These are phyloP conservation scores for Stephanodiscus minutulus DNA, from an alignment of 108 stramenopile species.

Conservation along the genomic window DNA sequence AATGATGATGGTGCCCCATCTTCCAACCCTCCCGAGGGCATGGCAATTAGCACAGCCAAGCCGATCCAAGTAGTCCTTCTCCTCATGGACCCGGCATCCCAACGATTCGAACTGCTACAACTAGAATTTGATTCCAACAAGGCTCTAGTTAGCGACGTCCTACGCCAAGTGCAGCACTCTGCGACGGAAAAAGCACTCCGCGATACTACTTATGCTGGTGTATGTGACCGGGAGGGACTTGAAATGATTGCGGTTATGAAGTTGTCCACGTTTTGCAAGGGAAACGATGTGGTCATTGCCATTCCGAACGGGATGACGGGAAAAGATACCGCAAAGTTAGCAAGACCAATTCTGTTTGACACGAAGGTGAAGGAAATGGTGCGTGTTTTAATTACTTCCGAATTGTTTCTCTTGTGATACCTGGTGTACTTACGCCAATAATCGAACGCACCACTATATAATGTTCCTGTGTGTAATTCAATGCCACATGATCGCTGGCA, in stretches of 20 bases:
- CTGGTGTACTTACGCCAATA: background rate
- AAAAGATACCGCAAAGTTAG: conserved; percentile 54
- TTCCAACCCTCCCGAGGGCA: background rate
- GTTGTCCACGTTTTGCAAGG: conserved; percentile 53
- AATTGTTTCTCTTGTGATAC: background rate
- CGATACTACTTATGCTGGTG: conserved; percentile 50
- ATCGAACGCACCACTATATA: background rate
- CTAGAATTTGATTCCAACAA: conserved; percentile 82
- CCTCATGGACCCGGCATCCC: conserved; percentile 75
- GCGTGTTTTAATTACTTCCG: conserved; percentile 16
- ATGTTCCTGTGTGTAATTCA: background rate
- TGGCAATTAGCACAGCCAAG: conserved; percentile 2
- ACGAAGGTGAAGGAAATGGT: conserved; percentile 75
- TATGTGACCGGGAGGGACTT: conserved; percentile 51
- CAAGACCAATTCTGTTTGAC: conserved; percentile 75
- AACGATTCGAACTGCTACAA: conserved; percentile 83
- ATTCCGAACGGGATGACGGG: conserved; percentile 61
- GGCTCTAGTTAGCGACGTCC: conserved; percentile 68
- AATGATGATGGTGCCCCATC: background rate
- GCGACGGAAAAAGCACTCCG: conserved; percentile 70
- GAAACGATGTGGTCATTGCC: conserved; percentile 71
- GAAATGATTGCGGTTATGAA: conserved; percentile 45
- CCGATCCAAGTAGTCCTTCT: conserved; percentile 74
- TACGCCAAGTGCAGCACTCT: conserved; percentile 63
- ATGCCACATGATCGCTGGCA: background rate